Evolutionary conservation across 495 filamentous ascomycete genomes (phyloP), one percentile per base, ranked within the genome.

Genomic region (Aspergillus bertholletiae): DNA sequence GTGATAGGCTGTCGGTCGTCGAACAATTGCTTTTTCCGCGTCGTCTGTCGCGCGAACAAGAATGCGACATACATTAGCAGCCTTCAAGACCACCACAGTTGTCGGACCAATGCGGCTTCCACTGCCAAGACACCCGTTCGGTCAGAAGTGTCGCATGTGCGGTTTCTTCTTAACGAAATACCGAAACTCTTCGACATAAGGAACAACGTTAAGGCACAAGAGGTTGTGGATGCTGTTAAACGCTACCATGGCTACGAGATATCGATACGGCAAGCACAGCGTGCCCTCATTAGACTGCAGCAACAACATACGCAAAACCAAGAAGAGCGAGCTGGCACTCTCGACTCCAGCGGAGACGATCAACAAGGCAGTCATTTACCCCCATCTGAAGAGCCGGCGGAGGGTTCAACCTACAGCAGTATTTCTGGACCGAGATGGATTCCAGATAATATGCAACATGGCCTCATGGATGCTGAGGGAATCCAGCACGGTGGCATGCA

Each of bases 241-340:
- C 72, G 74, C 18, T 75, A 74, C 55, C 73, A 77, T 56, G 74
- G 72, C 46, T 74, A 77, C 56, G 72, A 77, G 23, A 77, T 77
- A 22, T 74, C 73, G 2, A 73, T 73, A 63, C 64, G 72, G 63
- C 74, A 77, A 53, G 74, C 74, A 17, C 74, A 77, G 53, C 68
- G 73, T 24, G 73, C 74, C 37, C 66, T 77, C 28, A 74, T 71
- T 13, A 68, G 67, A 49, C 39, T 77, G 20, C 73, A 77, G 43
- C 69, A 73, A 22, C 64, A 63, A 43, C 63, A 64, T 21, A 46
- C 57, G 8, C 57, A 59, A 18, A 59, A 56, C 39, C 57, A 68
- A 44, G 60, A 55, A 41, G 69, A 72, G 22, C 57, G 50, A 21
- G 55, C 55, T 20, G 53, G 58, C 32, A 56, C 54, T 23, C 43